phyloP scores from a whole-genome alignment of 129 eudicot species.

The Arctium lappa region DNA sequence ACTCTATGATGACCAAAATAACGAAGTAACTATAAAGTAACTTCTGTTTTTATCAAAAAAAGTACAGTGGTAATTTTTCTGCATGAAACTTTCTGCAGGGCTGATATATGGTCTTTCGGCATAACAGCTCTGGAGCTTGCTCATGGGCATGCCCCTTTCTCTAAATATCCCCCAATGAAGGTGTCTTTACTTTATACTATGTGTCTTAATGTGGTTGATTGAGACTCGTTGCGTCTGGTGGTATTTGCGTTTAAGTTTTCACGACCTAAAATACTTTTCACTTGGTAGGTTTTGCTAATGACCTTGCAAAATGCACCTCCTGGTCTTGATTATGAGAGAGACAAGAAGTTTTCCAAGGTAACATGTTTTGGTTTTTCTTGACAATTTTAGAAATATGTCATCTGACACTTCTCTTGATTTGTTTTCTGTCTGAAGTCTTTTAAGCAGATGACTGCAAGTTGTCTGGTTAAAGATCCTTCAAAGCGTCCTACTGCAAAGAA shows the following conservation, averaged over 20 bases:
- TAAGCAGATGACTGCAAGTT: conserved; percentile 54
- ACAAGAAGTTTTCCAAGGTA: conserved; percentile 41
- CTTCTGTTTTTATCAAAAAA: not conserved
- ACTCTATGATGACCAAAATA: conserved; percentile 5
- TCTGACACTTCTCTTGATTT: conserved; percentile 5
- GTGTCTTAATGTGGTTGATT: conserved; percentile 14
- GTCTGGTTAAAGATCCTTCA: conserved; percentile 49
- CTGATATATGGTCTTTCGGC: conserved; percentile 49
- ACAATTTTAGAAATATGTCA: not conserved
- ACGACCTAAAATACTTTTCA: conserved; percentile 6
- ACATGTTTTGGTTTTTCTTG: conserved; percentile 6
- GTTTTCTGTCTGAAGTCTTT: conserved; percentile 36
- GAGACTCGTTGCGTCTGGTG: not conserved
- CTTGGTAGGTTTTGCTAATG: conserved; percentile 37
- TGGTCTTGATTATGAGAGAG: conserved; percentile 33
- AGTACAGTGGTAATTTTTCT: conserved; percentile 2
- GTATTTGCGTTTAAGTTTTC: not conserved
- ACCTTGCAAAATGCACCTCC: conserved; percentile 46
- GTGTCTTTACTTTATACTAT: conserved; percentile 5
- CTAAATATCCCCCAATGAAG: conserved; percentile 43
- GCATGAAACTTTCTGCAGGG: conserved; percentile 30
- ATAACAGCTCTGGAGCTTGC: conserved; percentile 48
- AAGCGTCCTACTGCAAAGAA: conserved; percentile 36
- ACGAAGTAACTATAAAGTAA: not conserved
- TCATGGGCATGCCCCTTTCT: conserved; percentile 49